Conservation (phyloP, 352 stramenopile species). For the Thraustochytrium sp. region DNA sequence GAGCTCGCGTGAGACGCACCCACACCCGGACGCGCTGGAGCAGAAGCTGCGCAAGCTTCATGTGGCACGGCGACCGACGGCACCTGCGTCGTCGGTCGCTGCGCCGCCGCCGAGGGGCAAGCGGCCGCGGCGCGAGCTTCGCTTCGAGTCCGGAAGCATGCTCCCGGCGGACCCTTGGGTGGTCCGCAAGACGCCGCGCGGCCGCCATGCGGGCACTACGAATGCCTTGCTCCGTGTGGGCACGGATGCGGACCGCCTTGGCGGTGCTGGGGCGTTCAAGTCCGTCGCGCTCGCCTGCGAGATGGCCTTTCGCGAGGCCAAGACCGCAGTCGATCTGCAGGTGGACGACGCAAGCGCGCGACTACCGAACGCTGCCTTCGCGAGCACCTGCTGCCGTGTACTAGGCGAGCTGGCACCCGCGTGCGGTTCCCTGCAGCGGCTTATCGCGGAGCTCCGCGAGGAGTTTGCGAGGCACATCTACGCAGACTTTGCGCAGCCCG, state of each 20-base stretch:
- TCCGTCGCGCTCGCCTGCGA: background rate
- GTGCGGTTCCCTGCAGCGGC: background rate
- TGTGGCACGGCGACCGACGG: background rate
- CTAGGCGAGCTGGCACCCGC: slow-evolving; percentile 11
- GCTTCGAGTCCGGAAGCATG: background rate
- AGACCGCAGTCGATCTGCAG: slow-evolving; percentile 4
- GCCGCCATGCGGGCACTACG: background rate
- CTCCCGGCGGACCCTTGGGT: background rate
- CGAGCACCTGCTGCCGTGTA: background rate
- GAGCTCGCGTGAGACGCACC: background rate
- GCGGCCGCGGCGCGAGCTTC: background rate
- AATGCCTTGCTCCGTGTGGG: background rate
- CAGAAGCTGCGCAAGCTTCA: background rate
- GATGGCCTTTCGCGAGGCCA: slow-evolving; percentile 18
- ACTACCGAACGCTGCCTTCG: background rate
- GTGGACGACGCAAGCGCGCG: background rate
- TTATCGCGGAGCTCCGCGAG: slow-evolving; percentile 4
- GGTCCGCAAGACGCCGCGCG: background rate
- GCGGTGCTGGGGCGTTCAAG: background rate
- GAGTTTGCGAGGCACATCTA: slow-evolving; percentile 22
- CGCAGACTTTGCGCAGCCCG: background rate
- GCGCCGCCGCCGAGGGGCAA: background rate
- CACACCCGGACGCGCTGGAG: background rate
- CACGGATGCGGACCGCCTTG: background rate
- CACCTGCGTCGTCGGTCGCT: background rate